These are phyloP conservation scores for Blastocystis sp. DNA, from an alignment of 352 stramenopile genomes.

Conservation along the genomic window DNA sequence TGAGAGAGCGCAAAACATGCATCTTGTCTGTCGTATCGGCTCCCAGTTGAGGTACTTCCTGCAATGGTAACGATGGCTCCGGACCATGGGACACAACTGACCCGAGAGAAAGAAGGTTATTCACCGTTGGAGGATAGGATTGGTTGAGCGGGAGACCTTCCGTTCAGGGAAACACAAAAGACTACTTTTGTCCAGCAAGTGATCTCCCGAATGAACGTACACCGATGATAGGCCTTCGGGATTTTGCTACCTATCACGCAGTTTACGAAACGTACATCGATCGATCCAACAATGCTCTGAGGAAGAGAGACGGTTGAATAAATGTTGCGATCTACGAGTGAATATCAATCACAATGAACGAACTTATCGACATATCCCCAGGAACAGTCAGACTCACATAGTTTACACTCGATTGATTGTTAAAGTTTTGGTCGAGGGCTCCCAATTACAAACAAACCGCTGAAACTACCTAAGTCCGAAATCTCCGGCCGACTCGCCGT, in stretches of 20 bases:
- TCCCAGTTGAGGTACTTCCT: background rate
- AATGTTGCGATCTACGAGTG: constrained; percentile 33
- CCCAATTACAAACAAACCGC: background rate
- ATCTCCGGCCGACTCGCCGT: background rate
- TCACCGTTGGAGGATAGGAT: constrained; percentile 5
- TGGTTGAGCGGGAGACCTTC: background rate
- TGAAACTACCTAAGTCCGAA: background rate
- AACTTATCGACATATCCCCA: background rate
- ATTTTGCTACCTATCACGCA: background rate
- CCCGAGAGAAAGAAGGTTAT: background rate
- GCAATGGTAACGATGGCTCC: background rate
- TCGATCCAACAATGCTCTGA: constrained; percentile 34
- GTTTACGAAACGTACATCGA: background rate
- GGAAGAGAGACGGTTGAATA: constrained; percentile 44
- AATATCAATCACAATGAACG: background rate
- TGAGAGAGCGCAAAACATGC: background rate
- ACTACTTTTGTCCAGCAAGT: constrained; percentile 28
- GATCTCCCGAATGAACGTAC: constrained; percentile 19
- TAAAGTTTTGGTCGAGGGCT: constrained; percentile 48
- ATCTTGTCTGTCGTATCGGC: background rate
- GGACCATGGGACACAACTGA: background rate
- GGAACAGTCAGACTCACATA: constrained; percentile 47
- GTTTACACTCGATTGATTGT: background rate
- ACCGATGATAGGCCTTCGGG: background rate
- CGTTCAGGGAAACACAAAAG: background rate